phyloP scores from a whole-genome alignment of 1,284 basidiomycete species.

The Boletus nobilissimus region DNA sequence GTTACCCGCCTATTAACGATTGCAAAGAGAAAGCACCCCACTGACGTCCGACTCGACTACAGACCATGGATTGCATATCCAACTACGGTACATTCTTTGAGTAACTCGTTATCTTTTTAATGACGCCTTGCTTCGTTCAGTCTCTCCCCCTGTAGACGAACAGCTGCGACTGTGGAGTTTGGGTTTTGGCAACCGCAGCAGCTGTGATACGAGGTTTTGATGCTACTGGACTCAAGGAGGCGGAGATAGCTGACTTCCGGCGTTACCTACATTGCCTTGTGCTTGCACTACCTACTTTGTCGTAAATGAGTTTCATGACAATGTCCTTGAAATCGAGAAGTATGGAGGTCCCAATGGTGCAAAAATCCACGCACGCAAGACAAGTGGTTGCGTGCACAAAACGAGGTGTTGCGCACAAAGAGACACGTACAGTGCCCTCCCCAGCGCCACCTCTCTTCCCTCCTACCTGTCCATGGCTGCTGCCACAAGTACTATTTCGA shows the following conservation, averaged over 20 bases:
- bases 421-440: too few species aligned
- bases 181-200: constrained; percentile 8
- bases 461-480: too few species aligned
- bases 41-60: constrained; percentile 1
- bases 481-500: too few species aligned
- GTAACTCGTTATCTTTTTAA: neutral
- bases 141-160: neutral
- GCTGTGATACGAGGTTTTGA: constrained; percentile 2
- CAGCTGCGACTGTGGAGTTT: neutral
- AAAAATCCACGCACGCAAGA: too few species aligned
- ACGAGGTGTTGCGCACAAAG: too few species aligned
- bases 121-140: neutral
- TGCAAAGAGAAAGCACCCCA: neutral
- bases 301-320: too few species aligned
- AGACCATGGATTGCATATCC: constrained; percentile 11
- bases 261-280: neutral
- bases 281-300: neutral
- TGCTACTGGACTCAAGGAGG: constrained; percentile 3
- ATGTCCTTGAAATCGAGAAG: too few species aligned
- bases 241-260: neutral
- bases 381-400: too few species aligned
- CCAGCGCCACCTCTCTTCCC: too few species aligned
- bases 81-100: neutral
- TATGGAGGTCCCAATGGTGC: too few species aligned
- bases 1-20: neutral